A percentile compares a stretch with the other conserved stretches of the same genome.
These are phyloP conservation scores for Huiozyma naganishii DNA, from an alignment of 805 yeast genomes.

Conservation along the genomic window DNA sequence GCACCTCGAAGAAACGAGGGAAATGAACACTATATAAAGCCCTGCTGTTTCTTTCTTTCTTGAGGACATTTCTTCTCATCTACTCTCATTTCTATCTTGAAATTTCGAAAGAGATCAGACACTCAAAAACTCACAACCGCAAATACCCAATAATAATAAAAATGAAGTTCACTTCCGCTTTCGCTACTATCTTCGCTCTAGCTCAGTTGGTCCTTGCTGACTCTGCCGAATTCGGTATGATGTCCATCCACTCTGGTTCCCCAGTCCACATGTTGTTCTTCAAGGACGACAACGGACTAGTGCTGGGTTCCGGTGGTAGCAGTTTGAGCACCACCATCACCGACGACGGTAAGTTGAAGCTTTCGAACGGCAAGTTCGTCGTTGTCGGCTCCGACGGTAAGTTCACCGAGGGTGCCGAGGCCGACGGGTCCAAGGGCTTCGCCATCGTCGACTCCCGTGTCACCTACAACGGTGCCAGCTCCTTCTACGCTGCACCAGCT, in stretches of 20 bases:
- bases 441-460: slow-evolving; percentile 31
- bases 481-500: slow-evolving; percentile 31
- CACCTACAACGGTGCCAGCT: slow-evolving; percentile 25
- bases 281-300: slow-evolving; percentile 11
- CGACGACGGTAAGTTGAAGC: slow-evolving; percentile 26
- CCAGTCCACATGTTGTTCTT: slow-evolving; percentile 1
- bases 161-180: slow-evolving; percentile 8
- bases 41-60: too few species aligned
- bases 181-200: slow-evolving; percentile 15
- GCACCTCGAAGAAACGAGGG: too few species aligned
- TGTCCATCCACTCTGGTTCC: slow-evolving; percentile 30
- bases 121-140: background rate
- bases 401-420: slow-evolving; percentile 8
- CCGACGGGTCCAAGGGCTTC: slow-evolving; percentile 29
- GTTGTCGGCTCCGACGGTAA: slow-evolving; percentile 19
- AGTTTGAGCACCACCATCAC: slow-evolving; percentile 18
- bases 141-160: background rate
- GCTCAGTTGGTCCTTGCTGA: slow-evolving; percentile 25
- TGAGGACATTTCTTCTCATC: background rate
- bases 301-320: slow-evolving; percentile 8
- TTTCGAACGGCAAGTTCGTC: slow-evolving; percentile 23
- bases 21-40: too few species aligned
- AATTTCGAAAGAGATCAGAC: too few species aligned
- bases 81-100: background rate
- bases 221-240: slow-evolving; percentile 29